A percentile compares a stretch with the other conserved stretches of the same genome.
Conservation (phyloP, 805 yeast species). For the Pichia insulana region DNA sequence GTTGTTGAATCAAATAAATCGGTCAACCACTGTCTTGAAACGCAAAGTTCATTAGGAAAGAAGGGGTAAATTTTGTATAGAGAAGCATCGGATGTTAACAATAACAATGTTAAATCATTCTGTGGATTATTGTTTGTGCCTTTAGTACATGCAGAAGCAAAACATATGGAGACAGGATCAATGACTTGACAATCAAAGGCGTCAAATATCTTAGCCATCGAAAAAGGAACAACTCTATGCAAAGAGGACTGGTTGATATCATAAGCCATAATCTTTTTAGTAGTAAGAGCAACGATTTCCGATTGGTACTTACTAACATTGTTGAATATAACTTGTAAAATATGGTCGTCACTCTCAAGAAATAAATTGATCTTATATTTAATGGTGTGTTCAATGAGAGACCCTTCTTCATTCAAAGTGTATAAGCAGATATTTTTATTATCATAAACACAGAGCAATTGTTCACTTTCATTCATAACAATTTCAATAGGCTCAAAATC, state of each 20-base stretch:
- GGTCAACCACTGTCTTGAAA: conserved; percentile 26
- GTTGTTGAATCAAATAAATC: conserved; percentile 20
- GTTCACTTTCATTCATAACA: conserved; percentile 20
- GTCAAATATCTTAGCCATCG: conserved; percentile 19
- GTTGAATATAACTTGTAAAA: conserved; percentile 38
- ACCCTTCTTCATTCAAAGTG: conserved; percentile 17
- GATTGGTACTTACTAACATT: conserved; percentile 35
- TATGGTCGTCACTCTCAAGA: conserved; percentile 16
- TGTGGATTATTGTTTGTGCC: conserved; percentile 6
- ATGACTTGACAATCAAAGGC: conserved; percentile 11
- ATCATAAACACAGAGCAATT: conserved; percentile 22
- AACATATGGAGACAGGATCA: conserved; percentile 34
- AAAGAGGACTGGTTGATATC: conserved; percentile 24
- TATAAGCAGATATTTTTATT: conserved; percentile 12
- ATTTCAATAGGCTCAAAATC: conserved; percentile 21
- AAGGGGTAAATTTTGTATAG: conserved; percentile 58
- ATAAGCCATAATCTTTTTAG: conserved; percentile 27
- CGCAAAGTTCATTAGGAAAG: conserved; percentile 38
- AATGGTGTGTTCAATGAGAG: conserved; percentile 11
- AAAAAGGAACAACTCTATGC: conserved; percentile 11
- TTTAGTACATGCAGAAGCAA: conserved; percentile 31
- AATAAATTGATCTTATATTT: conserved; percentile 8
- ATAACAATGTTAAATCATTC: conserved; percentile 39
- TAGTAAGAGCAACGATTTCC: conserved; percentile 35
- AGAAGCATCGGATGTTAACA: conserved; percentile 49